Percentiles rank a stretch among this genome's conserved stretches.
Evolutionary conservation across 2,329 filamentous ascomycete genomes (phyloP).

Genomic region (Microcera coccophila): DNA sequence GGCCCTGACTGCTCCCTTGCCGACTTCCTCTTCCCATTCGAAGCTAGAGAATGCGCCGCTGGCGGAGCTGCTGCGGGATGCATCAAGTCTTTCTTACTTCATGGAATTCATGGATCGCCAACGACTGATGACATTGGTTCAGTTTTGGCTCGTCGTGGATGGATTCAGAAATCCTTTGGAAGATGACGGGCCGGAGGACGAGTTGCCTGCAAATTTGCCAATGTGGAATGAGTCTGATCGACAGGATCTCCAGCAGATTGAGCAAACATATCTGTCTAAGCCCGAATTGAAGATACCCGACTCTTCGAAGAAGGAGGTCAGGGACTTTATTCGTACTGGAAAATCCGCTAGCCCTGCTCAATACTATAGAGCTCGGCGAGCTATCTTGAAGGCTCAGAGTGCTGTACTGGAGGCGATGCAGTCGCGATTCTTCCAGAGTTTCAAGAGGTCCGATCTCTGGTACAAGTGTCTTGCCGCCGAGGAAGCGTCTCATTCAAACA

Average conservation of each 20-base stretch:
- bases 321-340: slow-evolving; percentile 74
- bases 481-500: slow-evolving; percentile 53
- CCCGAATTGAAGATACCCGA: slow-evolving; percentile 75
- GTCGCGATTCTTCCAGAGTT: slow-evolving; percentile 72
- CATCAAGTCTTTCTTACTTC: slow-evolving; percentile 91
- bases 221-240: slow-evolving; percentile 82
- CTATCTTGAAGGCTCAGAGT: slow-evolving; percentile 78
- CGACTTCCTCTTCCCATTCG: slow-evolving; percentile 44
- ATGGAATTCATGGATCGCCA: slow-evolving; percentile 99
- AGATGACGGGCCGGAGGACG: slow-evolving; percentile 64
- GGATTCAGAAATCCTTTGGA: slow-evolving; percentile 93
- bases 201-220: slow-evolving; percentile 55
- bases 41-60: slow-evolving; percentile 71
- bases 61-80: slow-evolving; percentile 81
- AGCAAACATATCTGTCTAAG: slow-evolving; percentile 81
- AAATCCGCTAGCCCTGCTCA: slow-evolving; percentile 72
- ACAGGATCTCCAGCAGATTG: slow-evolving; percentile 83
- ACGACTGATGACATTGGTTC: slow-evolving; percentile 79
- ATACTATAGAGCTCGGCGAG: slow-evolving; percentile 76
- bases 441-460: slow-evolving; percentile 89
- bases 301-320: slow-evolving; percentile 65
- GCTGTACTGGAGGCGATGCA: slow-evolving; percentile 81
- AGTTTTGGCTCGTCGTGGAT: slow-evolving; percentile 98
- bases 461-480: slow-evolving; percentile 94
- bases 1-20: slow-evolving; percentile 21